Evolutionary conservation across 352 stramenopile species (phyloP).

Genomic region (Globisporangium irregulare): DNA sequence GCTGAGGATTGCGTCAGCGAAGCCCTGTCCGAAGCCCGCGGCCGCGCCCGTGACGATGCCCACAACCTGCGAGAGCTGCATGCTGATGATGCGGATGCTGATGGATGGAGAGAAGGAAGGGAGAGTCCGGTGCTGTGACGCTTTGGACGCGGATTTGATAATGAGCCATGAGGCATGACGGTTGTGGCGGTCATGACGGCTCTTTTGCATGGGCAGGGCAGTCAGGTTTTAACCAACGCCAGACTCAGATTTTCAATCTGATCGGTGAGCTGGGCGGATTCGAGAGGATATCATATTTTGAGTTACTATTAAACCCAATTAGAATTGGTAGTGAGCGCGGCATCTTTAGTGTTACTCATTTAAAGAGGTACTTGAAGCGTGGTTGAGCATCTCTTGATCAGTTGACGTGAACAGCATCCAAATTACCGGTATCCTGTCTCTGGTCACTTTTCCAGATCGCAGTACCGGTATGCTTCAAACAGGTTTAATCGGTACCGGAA

Average conservation of each 20-base stretch:
- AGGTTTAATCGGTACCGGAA: not conserved
- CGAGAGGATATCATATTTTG: not conserved
- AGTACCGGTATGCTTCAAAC: not conserved
- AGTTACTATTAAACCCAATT: not conserved
- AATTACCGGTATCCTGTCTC: too few relatives aligned
- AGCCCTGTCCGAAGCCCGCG: constrained; percentile 62
- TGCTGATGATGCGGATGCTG: constrained; percentile 15
- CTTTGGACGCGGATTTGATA: not conserved
- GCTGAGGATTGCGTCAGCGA: constrained; percentile 53
- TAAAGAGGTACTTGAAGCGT: constrained; percentile 11
- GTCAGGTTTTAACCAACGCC: not conserved
- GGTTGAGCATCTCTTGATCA: not conserved
- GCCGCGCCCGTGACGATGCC: constrained; percentile 73
- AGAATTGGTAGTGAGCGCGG: too few relatives aligned
- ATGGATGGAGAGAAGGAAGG: not conserved
- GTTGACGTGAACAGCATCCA: constrained; percentile 11
- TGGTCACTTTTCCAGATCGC: not conserved
- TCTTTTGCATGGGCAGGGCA: not conserved
- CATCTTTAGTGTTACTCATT: not conserved
- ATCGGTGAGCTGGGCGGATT: not conserved
- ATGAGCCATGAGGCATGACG: not conserved
- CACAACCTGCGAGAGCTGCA: constrained; percentile 60
- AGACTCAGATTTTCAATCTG: constrained; percentile 2
- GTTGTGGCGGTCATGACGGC: not conserved
- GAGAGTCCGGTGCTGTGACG: not conserved